phyloP scores from a whole-genome alignment of 2,329 filamentous ascomycete genomes.

The Amauroascus verrucosus region DNA sequence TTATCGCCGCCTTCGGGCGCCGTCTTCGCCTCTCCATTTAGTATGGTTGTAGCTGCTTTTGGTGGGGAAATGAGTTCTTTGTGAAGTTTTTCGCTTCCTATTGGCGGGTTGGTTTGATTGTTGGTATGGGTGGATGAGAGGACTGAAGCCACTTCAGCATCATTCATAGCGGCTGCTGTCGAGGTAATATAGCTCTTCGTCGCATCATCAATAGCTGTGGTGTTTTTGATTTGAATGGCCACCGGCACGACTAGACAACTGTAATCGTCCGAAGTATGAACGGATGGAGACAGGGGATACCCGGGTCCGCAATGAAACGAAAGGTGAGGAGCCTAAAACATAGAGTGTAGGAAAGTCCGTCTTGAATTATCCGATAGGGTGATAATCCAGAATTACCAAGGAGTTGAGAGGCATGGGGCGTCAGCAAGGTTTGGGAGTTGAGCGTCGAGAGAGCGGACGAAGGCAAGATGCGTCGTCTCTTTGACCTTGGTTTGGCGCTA shows the following conservation, averaged over 20 bases:
- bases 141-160: slow-evolving; percentile 34
- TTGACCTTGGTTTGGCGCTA: slow-evolving; percentile 10
- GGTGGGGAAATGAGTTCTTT: slow-evolving; percentile 7
- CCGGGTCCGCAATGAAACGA: slow-evolving; percentile 2
- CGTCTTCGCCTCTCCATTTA: slow-evolving; percentile 3
- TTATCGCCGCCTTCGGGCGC: slow-evolving; percentile 7
- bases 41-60: neutral
- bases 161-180: slow-evolving; percentile 40
- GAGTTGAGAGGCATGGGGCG: neutral
- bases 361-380: neutral
- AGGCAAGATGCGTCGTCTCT: slow-evolving; percentile 10
- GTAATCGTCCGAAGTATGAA: slow-evolving; percentile 8
- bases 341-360: neutral
- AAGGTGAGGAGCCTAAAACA: neutral
- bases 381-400: neutral
- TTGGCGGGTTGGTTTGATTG: slow-evolving; percentile 1
- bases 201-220: slow-evolving; percentile 38
- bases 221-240: slow-evolving; percentile 20
- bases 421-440: neutral
- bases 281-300: slow-evolving; percentile 1
- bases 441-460: slow-evolving; percentile 3
- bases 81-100: slow-evolving; percentile 4
- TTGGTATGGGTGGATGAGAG: slow-evolving; percentile 11
- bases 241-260: slow-evolving; percentile 6
- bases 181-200: slow-evolving; percentile 31